These are phyloP conservation scores for Onygenales sp. DNA, from an alignment of 2,329 filamentous ascomycete species.

Conservation along the genomic window DNA sequence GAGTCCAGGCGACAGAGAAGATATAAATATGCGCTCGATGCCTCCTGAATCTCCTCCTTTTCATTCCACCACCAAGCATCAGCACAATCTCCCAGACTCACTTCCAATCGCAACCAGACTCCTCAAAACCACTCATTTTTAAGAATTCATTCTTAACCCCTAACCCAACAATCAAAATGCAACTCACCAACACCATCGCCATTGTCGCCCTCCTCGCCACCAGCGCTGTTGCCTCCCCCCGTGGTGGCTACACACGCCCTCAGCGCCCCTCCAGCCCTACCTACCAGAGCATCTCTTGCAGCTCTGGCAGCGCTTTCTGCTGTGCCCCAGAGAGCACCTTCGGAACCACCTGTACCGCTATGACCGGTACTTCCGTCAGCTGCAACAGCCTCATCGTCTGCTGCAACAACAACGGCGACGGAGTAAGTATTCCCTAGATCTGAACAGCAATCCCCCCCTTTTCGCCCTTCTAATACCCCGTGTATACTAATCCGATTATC, in stretches of 20 bases:
- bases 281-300: conserved; percentile 6
- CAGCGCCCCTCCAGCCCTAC: neutral
- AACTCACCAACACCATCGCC: conserved; percentile 9
- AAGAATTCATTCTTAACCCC: conserved; percentile 5
- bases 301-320: conserved; percentile 9
- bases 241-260: conserved; percentile 1
- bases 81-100: neutral
- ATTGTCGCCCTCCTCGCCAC: conserved; percentile 6
- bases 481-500: neutral
- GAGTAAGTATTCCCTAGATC: conserved; percentile 1
- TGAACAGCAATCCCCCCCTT: neutral
- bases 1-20: neutral
- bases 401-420: conserved; percentile 10
- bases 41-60: conserved; percentile 2
- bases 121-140: neutral
- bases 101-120: neutral
- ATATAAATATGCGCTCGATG: conserved; percentile 6
- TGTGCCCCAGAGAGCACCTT: conserved; percentile 4
- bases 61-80: conserved; percentile 4
- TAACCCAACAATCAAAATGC: conserved; percentile 8
- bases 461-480: neutral
- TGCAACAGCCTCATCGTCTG: conserved; percentile 12
- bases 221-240: conserved; percentile 1
- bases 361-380: conserved; percentile 8
- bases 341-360: conserved; percentile 9